Base-by-base conservation (phyloP, 371 early-diverging fungal species). In the Mortierella polycephala region DNA sequence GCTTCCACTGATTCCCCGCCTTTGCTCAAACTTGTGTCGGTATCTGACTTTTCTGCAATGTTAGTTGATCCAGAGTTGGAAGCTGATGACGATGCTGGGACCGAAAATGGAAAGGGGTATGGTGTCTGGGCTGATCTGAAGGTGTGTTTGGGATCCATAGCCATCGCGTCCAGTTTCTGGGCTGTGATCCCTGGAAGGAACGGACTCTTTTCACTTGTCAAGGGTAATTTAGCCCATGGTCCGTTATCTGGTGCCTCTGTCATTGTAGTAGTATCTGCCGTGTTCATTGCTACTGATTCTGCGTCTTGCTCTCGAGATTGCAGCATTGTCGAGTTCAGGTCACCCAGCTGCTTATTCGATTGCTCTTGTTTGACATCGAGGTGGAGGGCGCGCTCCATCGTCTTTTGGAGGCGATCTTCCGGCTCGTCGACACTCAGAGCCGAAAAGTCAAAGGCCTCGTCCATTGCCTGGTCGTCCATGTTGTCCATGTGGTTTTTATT, bases 101-200 rank as follows among this genome's bases (percentile, higher is more conserved):
- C 59, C 9, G 63, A 23, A 40, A 69, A 57, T 3, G 74, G 64
- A 53, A 57, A 61, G n/a, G 68, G 57, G 11, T n/a, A 14, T 37
- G 57, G 71, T 16, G 73, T 62, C 20, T 59, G 60, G 10, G 65
- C 47, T 9, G 71, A 67, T 46, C 63, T 76, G 64, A 76, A 76
- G 41, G 67, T 57, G 46, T 76, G 76, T n/a, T 63, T 64, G 16
- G 77, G 77, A 21, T 77, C 59, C 47, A 64, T 23, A 5, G 77
- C 77, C 71, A 71, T 77, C n/a, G 77, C 77, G n/a, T 77, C 77
- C 4, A 77, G 58, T 21, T 55, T 67, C 54, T 77, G 57, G 0
- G 72, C 69, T 1, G 67, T 71, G 60, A 77, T 21, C 0, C 77
- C 77, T 8, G 72, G 77, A 18, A 56, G 62, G 51, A 46, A 71